Base-by-base conservation (phyloP, 1,284 basidiomycete genomes). In the Tilletia horrida region DNA sequence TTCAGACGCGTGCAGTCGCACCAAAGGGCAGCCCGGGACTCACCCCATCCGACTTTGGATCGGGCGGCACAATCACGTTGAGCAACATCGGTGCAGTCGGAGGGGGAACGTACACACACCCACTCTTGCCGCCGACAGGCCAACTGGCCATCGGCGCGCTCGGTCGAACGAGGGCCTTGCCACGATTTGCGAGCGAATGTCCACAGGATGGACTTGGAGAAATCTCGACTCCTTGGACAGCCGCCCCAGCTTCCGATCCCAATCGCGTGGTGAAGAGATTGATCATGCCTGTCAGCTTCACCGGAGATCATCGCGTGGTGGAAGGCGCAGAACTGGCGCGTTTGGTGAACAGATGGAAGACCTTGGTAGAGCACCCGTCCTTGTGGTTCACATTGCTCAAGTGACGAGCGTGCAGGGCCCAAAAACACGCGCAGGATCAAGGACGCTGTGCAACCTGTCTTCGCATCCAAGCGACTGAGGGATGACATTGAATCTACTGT, bases 321-420 rank as follows among this genome's bases (percentile, higher is more conserved):
- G 93, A 96, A 81, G 93, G 93, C 6, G 93, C 92, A 0, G 93
- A 96, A 84, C 82, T 96, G 69, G 92, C 92, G 57, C 89, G 89
- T 66, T 92, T 96, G 81, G 90, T 93, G 63, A 91, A 94, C 83
- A 86, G 86, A 55, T 96, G 93, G 92, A 89, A 93, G 75, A 84
- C 83, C 23, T 92, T 88, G 83, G 88, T 94, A 35, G 92, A 95
- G 83, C 83, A 85, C 25, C 93, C 93, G 1, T 88, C 87, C 82
- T 84, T 89, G 76, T 79, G 92, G 73, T 85, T 92, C 72, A 90
- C 84, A 1, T 87, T 88, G 29, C 40, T 76, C 45, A 64, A 68
- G 21, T 76, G 50, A 52, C 21, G 50, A 27, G 11, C 35, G 35
- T 4, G 11, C 35, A 40, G 35, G 11, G 6, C 35, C 6, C 35